Base-by-base conservation (phyloP, 257 asterid species). In the Gentiana straminea region DNA sequence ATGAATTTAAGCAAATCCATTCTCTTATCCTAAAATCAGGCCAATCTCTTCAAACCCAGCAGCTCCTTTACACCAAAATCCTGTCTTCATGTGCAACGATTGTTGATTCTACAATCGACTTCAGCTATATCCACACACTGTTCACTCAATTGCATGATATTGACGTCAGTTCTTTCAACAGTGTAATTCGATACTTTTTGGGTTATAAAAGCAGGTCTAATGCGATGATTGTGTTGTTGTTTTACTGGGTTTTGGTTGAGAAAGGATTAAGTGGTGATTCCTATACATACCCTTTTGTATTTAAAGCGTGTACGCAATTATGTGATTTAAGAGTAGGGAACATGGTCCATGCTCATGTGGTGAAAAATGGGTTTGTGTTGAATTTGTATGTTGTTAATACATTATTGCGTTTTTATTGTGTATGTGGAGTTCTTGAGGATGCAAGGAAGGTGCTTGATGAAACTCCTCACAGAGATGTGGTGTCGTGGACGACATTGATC, bases 401-500 rank as follows among this genome's bases (percentile, higher is more conserved):
- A 4, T 56, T 76, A 59, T 62, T 69, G 70, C 67, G 72, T 0
- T 65, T 72, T 7, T 76, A 72, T 57, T 71, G 58, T 61, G 73
- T 59, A 47, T 58, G 69, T 49, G 82, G 82, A 15, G 61, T 41
- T 35, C 49, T 63, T 45, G 62, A 10, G 13, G 61, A 56, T 15
- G 70, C 36, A 2, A 47, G 70, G 64, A 73, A 69, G 72, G 71
- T 70, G 72, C 73, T 70, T 58, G 77, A 73, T 68, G 65, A 52
- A 59, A 70, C 69, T 60, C 64, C 58, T 58, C 54, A 50, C 4
- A 0, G 65, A 59, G 75, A 77, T 47, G 60, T 77, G 72, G 79
- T 77, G 51, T 69, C 82, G 1, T 73, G 79, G 79, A 77, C 82
- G 45, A 55, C 66, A 6, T 60, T 77, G 67, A 67, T 73, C 55